phyloP scores from a whole-genome alignment of 176 grass and related monocot species.

The Oryza meyeriana region DNA sequence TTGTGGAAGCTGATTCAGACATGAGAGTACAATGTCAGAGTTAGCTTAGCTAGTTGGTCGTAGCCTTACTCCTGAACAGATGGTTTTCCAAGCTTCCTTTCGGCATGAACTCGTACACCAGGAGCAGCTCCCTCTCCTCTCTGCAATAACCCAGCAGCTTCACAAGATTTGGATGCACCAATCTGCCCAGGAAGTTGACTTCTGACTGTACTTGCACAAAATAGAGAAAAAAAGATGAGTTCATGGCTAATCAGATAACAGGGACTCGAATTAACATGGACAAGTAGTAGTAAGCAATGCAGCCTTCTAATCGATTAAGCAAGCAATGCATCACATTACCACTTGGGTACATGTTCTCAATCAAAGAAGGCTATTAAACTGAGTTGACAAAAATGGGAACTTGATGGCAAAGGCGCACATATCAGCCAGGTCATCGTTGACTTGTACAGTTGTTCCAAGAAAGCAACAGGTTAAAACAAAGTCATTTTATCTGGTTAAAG shows the following conservation, averaged over 20 bases:
- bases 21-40: not conserved
- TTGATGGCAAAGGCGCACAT: too few species aligned
- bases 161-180: constrained; percentile 86
- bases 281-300: constrained; percentile 6
- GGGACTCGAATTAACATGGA: constrained; percentile 8
- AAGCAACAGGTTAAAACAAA: not conserved
- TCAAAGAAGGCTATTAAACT: too few species aligned
- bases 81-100: constrained; percentile 91
- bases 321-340: constrained; percentile 7
- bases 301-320: not conserved
- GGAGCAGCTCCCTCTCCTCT: constrained; percentile 80
- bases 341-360: too few species aligned
- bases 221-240: not conserved
- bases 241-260: constrained; percentile 1
- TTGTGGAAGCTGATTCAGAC: not conserved
- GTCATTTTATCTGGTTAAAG: not conserved
- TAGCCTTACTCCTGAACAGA: constrained; percentile 68
- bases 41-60: not conserved
- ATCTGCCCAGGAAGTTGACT: constrained; percentile 77
- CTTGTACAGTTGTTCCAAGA: not conserved
- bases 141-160: constrained; percentile 86
- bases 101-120: constrained; percentile 93
- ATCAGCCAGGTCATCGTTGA: not conserved
- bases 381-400: too few species aligned
- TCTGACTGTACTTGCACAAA: constrained; percentile 57